phyloP scores from a whole-genome alignment of 345 rosid genomes.

The Eucalyptus shirleyi region DNA sequence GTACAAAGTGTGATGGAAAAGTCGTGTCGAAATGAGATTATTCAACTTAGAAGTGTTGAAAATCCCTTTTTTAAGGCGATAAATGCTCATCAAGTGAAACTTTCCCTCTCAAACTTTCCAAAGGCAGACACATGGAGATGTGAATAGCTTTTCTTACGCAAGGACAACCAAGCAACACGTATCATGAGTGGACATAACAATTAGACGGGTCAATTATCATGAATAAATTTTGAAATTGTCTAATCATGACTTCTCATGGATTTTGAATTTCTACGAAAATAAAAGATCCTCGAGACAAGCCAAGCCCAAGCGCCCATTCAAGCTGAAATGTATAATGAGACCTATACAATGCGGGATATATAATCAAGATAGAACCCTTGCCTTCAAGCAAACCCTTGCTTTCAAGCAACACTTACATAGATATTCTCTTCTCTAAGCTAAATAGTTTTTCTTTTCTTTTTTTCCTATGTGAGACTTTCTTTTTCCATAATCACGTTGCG shows the following conservation, averaged over 20 bases:
- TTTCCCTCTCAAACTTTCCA: background rate
- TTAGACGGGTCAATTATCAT: background rate
- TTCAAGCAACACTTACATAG: background rate
- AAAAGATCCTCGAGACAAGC: background rate
- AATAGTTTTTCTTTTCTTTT: background rate
- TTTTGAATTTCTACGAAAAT: background rate
- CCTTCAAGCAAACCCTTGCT: background rate
- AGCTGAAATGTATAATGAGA: background rate
- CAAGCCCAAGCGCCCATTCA: background rate
- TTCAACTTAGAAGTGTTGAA: background rate
- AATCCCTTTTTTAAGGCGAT: background rate
- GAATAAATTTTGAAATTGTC: background rate
- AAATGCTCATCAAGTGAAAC: rapidly evolving
- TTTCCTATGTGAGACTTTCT: background rate
- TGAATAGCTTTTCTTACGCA: background rate
- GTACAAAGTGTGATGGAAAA: background rate
- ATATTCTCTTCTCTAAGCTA: background rate
- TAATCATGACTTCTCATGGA: background rate
- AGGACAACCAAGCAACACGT: background rate
- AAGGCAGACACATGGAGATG: background rate
- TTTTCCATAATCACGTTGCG: background rate
- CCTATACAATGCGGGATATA: background rate
- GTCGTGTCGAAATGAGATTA: background rate
- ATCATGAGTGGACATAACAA: background rate
- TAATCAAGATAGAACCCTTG: background rate